Evolutionary conservation across 2,329 filamentous ascomycete genomes (phyloP).

Genomic region (Ophiostoma piceae): DNA sequence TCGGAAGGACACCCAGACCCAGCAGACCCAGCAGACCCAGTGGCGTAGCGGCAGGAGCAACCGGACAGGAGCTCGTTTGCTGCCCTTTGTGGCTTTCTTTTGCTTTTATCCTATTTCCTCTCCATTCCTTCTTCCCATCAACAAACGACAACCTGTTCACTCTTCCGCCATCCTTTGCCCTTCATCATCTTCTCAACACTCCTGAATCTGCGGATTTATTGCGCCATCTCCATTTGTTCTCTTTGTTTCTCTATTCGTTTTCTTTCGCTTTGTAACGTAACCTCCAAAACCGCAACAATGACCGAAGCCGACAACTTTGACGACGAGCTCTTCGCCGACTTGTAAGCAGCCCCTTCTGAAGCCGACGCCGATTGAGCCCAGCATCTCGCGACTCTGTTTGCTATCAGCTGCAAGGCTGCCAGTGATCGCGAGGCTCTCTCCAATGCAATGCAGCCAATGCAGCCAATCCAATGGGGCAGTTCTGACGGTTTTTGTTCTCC

Average conservation of each 20-base stretch:
- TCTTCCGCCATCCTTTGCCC: neutral
- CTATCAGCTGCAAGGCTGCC: neutral
- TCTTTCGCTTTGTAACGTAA: neutral
- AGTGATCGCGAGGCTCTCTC: constrained; percentile 3
- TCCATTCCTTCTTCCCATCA: constrained; percentile 9
- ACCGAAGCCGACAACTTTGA: constrained; percentile 72
- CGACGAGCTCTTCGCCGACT: constrained; percentile 85
- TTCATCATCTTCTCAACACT: neutral
- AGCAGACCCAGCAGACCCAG: neutral
- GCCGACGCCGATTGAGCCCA: neutral
- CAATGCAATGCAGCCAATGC: neutral
- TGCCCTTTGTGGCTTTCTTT: neutral
- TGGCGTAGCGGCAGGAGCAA: neutral
- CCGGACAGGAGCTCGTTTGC: constrained; percentile 6
- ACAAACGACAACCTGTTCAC: constrained; percentile 2
- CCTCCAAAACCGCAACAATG: constrained; percentile 43
- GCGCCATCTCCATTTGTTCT: neutral
- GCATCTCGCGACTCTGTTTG: neutral
- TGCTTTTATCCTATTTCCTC: neutral
- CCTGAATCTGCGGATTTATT: neutral
- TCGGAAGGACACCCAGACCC: neutral
- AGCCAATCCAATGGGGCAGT: neutral
- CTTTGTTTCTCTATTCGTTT: neutral
- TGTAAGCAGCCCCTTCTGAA: constrained; percentile 54
- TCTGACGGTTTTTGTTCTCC: neutral